Evolutionary conservation across 1,284 basidiomycete genomes (phyloP), one percentile per base, ranked within the genome.

Genomic region (Irpex rosettiformis): DNA sequence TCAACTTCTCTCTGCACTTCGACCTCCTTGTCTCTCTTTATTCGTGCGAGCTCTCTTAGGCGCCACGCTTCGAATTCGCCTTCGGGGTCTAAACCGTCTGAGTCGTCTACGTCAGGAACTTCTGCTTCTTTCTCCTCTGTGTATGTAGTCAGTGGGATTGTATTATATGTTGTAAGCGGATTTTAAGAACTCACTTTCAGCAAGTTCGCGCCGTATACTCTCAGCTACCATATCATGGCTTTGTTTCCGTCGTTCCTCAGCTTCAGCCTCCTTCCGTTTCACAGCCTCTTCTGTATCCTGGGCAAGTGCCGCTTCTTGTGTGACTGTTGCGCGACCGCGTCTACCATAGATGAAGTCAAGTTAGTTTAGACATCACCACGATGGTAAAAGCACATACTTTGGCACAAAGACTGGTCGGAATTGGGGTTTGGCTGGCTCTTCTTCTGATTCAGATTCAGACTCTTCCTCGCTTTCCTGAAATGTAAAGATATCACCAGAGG

Each of bases 11-110:
- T 82, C 28, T 76, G 81, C 4, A 91, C 71, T 61, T 91, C 85
- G 0, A 88, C 91, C 67, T 96, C 91, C 71, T 93, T 93, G 74
- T 98, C 95, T 57, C 89, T 85, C 71, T 96, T 91, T 60, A 99
- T 90, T 55, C 97, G 85, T 21, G 82, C 86, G 3, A 99, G 83
- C 72, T 99, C 97, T 58, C 97, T 86, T 49, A 96, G 73, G 55
- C 95, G 85, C 97, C 97, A 99, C 1, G 91, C 93, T 67, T 96
- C 93, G 65, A 99, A 99, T 73, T 99, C 97, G 53, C 75, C 89
- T 24, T 85, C 83, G 1, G 95, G 93, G 68, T 99, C 96, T 52
- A 96, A 70, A 1, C 92, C 96, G 69, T 99, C 97, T 1, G 93
- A 92, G 72, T 99, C 97, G 75, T 98, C 96, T 0, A 99, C 82